phyloP scores from a whole-genome alignment of 108 stramenopile species.

The Skeletonema grethae region DNA sequence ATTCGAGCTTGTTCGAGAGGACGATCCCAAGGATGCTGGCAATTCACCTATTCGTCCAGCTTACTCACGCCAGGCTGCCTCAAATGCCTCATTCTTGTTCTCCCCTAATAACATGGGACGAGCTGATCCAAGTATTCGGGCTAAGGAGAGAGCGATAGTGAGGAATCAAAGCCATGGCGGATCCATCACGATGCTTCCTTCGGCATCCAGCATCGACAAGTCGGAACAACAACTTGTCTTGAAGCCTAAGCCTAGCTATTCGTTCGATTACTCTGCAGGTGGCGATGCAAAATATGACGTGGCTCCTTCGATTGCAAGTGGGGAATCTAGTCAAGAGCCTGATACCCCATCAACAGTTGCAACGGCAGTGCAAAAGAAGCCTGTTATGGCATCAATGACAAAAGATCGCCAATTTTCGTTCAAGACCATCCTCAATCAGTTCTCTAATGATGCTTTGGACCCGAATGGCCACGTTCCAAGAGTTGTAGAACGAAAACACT shows the following conservation, averaged over 20 bases:
- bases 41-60: conserved; percentile 29
- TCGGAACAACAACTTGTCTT: background rate
- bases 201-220: conserved; percentile 7
- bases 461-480: background rate
- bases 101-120: conserved; percentile 47
- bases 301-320: conserved; percentile 13
- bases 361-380: conserved; percentile 10
- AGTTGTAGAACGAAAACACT: background rate
- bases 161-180: conserved; percentile 15
- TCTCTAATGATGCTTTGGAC: conserved; percentile 12
- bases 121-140: conserved; percentile 38
- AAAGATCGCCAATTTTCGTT: conserved; percentile 27
- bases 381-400: conserved; percentile 6
- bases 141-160: conserved; percentile 18
- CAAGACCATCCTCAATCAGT: conserved; percentile 22
- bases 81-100: conserved; percentile 44
- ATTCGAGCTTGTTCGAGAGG: background rate
- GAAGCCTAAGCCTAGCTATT: conserved; percentile 21
- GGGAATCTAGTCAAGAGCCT: background rate
- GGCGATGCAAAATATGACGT: background rate
- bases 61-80: conserved; percentile 29
- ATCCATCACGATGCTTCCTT: conserved; percentile 42
- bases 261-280: conserved; percentile 5
- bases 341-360: conserved; percentile 14
- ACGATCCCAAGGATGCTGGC: conserved; percentile 13